Evolutionary conservation across 306 rosid species (phyloP).

Genomic region (Cyamopsis tetragonoloba): DNA sequence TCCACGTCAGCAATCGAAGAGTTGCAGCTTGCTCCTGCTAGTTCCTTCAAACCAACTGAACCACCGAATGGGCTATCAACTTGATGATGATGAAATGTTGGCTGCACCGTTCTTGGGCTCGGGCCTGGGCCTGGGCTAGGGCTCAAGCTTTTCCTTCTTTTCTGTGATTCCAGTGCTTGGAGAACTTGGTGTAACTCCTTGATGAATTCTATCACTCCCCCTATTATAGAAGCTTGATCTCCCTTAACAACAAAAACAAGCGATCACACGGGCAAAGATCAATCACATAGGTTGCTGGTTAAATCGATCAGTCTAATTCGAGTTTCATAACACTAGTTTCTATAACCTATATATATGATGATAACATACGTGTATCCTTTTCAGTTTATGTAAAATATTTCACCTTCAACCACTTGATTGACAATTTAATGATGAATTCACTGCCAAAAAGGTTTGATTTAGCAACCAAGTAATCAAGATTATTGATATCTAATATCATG

Average conservation of each 20-base stretch:
- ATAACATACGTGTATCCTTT: no score
- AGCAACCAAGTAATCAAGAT: no score
- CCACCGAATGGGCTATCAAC: slow-evolving; percentile 26
- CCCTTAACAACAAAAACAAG: slow-evolving; percentile 40
- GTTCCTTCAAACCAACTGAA: slow-evolving; percentile 50
- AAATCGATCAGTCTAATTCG: no score
- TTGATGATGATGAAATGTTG: slow-evolving; percentile 20
- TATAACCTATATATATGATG: no score
- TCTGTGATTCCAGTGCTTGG: slow-evolving; percentile 77
- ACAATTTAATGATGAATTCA: no score
- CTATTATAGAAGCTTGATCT: slow-evolving; percentile 95
- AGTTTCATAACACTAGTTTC: no score
- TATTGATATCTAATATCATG: no score
- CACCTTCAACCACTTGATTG: no score
- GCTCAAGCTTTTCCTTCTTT: slow-evolving; percentile 86
- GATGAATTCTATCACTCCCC: slow-evolving; percentile 88
- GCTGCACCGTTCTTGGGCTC: slow-evolving; percentile 29
- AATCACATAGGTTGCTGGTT: no score
- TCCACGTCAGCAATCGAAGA: slow-evolving; percentile 88
- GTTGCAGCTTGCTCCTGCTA: slow-evolving; percentile 80
- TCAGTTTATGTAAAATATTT: no score
- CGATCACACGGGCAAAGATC: neutral
- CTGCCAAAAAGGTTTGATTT: no score
- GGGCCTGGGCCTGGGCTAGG: slow-evolving; percentile 85
- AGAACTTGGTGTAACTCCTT: slow-evolving; percentile 90